Conservation (phyloP, 768 basidiomycete genomes). For the Amanita molliuscula region DNA sequence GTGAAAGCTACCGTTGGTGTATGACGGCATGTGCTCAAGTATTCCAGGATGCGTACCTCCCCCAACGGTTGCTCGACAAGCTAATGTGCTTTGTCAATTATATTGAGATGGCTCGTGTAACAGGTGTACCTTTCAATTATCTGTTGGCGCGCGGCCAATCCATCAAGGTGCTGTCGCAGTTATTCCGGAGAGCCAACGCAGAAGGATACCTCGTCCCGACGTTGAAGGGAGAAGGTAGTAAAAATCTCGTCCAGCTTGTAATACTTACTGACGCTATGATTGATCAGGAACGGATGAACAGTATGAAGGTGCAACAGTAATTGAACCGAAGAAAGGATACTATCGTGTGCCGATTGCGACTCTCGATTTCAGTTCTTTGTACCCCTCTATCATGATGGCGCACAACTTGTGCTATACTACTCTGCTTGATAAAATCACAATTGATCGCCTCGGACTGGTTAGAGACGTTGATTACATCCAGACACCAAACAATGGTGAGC, state of each 20-base stretch:
- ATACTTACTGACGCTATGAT: slow-evolving; percentile 1
- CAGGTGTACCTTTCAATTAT: slow-evolving; percentile 98
- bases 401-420: slow-evolving; percentile 99
- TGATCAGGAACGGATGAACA: slow-evolving; percentile 79
- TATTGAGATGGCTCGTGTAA: slow-evolving; percentile 98
- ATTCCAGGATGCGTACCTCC: slow-evolving; percentile 89
- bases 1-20: slow-evolving; percentile 24
- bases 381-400: slow-evolving; percentile 99
- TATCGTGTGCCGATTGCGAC: slow-evolving; percentile 97
- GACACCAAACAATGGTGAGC: slow-evolving; percentile 88
- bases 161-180: slow-evolving; percentile 95
- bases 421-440: slow-evolving; percentile 69
- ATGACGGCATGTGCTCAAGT: not conserved
- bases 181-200: slow-evolving; percentile 87
- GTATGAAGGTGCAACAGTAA: slow-evolving; percentile 98
- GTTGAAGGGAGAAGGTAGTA: slow-evolving; percentile 71
- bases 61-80: slow-evolving; percentile 92
- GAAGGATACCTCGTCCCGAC: slow-evolving; percentile 88
- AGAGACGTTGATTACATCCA: slow-evolving; percentile 88
- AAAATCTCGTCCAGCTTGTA: not conserved
- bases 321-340: slow-evolving; percentile 93
- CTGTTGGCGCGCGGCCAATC: slow-evolving; percentile 91
- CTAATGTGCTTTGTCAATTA: slow-evolving; percentile 99
- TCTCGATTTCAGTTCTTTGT: slow-evolving; percentile 95
- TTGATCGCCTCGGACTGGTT: slow-evolving; percentile 66